These are phyloP conservation scores for Musa itinerans DNA, from an alignment of 176 grass and related monocot genomes.

Conservation along the genomic window DNA sequence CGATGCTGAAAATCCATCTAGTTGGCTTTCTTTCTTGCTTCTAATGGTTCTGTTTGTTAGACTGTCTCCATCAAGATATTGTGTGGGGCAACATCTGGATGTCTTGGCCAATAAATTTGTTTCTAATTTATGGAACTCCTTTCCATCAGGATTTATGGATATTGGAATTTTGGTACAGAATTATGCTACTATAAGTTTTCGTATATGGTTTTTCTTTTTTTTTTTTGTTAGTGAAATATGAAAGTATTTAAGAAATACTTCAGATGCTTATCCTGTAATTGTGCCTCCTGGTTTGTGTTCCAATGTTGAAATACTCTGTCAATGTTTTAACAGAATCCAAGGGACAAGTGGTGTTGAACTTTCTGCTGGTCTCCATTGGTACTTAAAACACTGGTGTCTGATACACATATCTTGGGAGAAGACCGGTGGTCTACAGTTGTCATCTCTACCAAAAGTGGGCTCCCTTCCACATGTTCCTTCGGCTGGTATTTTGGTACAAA, in stretches of 20 bases:
- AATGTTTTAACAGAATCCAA: slow-evolving; percentile 39
- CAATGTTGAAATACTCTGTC: slow-evolving; percentile 9
- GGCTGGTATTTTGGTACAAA: slow-evolving; percentile 43
- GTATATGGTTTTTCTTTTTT: background rate
- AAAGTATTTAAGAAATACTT: no score
- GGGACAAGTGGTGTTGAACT: slow-evolving; percentile 55
- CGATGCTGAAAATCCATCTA: no score
- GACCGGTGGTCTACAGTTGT: slow-evolving; percentile 51
- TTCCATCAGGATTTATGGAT: no score
- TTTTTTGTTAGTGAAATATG: background rate
- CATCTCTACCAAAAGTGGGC: slow-evolving; percentile 36
- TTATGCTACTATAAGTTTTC: background rate
- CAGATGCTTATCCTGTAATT: no score
- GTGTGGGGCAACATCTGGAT: no score
- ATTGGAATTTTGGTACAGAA: no score
- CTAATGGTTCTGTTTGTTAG: no score
- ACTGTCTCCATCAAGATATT: no score
- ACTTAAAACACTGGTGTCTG: slow-evolving; percentile 47
- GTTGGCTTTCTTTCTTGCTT: no score
- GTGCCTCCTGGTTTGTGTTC: background rate
- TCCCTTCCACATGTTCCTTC: slow-evolving; percentile 46
- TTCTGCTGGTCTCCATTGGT: slow-evolving; percentile 67
- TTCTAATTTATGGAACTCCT: no score
- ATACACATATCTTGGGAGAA: slow-evolving; percentile 66
- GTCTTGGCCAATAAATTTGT: no score